Percentiles rank a stretch among this genome's conserved stretches.
These are phyloP conservation scores for Aspergillus piperis DNA, from an alignment of 2,329 filamentous ascomycete genomes.

Conservation along the genomic window DNA sequence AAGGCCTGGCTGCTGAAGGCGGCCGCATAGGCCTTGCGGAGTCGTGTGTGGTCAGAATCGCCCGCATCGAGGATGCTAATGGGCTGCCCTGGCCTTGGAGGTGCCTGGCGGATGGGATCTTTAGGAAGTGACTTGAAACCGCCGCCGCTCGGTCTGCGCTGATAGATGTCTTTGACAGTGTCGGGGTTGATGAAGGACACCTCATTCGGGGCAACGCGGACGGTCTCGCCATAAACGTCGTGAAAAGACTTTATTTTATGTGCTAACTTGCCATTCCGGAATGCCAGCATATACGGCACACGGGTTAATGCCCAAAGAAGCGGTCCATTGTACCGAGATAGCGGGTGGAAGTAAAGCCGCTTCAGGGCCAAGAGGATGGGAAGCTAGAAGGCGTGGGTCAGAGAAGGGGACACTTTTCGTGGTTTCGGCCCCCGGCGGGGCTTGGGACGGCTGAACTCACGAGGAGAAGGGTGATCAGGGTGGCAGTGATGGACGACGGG, in stretches of 20 bases:
- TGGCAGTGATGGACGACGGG: too few species aligned
- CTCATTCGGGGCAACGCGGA: slow-evolving; percentile 46
- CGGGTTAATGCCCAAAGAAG: slow-evolving; percentile 34
- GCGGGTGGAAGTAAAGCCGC: slow-evolving; percentile 47
- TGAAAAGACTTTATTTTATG: slow-evolving; percentile 38
- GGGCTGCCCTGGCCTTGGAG: slow-evolving; percentile 23
- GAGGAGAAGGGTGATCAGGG: too few species aligned
- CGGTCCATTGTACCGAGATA: slow-evolving; percentile 48
- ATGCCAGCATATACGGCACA: slow-evolving; percentile 34
- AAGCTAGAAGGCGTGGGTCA: neutral
- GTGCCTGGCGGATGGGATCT: neutral
- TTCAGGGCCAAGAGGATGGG: slow-evolving; percentile 27
- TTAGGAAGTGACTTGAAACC: neutral
- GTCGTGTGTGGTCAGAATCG: slow-evolving; percentile 36
- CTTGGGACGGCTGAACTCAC: too few species aligned
- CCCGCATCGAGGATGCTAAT: slow-evolving; percentile 21
- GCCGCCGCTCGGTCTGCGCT: slow-evolving; percentile 14
- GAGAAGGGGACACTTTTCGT: too few species aligned
- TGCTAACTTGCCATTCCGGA: slow-evolving; percentile 32
- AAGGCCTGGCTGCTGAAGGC: slow-evolving; percentile 48
- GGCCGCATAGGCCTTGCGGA: slow-evolving; percentile 40
- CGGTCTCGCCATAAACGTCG: slow-evolving; percentile 37
- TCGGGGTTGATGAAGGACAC: slow-evolving; percentile 48
- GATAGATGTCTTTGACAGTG: slow-evolving; percentile 47
- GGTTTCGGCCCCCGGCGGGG: too few species aligned